Percentiles rank a stretch among this genome's conserved stretches.
These are phyloP conservation scores for Candida mesenterica DNA, from an alignment of 1,139 yeast genomes.

Conservation along the genomic window DNA sequence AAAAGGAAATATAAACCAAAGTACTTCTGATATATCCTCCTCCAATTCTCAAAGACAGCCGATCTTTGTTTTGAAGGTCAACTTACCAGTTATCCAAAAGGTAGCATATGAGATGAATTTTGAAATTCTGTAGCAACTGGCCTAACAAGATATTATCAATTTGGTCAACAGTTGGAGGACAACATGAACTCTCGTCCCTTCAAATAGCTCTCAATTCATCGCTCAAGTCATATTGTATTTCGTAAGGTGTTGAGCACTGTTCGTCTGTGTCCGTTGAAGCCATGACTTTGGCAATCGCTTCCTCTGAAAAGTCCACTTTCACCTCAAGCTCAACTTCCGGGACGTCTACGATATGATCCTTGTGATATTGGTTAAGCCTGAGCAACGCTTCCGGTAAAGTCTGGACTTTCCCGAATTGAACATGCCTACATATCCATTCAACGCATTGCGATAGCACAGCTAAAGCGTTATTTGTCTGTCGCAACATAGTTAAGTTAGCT, in stretches of 20 bases:
- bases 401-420: slow-evolving; percentile 2
- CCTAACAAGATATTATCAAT: too few species aligned
- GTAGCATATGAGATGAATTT: too few species aligned
- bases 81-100: too few species aligned
- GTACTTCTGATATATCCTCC: too few species aligned
- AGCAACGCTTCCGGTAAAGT: slow-evolving; percentile 5
- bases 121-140: too few species aligned
- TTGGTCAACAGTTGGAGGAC: too few species aligned
- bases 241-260: neutral
- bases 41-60: too few species aligned
- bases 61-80: too few species aligned
- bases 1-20: too few species aligned
- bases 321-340: neutral
- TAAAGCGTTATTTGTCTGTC: slow-evolving; percentile 13
- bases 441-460: slow-evolving; percentile 17
- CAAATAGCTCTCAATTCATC: slow-evolving; percentile 1
- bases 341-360: slow-evolving; percentile 1
- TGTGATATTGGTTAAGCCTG: slow-evolving; percentile 6
- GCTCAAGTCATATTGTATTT: slow-evolving; percentile 2
- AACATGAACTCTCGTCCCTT: too few species aligned
- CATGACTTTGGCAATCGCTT: slow-evolving; percentile 4
- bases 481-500: slow-evolving; percentile 14
- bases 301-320: slow-evolving; percentile 6
- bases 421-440: slow-evolving; percentile 15
- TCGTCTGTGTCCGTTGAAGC: neutral